Evolutionary conservation across 208 protist genomes (phyloP), one percentile per base, ranked within the genome.

Genomic region (Wallacemonas rigidus): DNA sequence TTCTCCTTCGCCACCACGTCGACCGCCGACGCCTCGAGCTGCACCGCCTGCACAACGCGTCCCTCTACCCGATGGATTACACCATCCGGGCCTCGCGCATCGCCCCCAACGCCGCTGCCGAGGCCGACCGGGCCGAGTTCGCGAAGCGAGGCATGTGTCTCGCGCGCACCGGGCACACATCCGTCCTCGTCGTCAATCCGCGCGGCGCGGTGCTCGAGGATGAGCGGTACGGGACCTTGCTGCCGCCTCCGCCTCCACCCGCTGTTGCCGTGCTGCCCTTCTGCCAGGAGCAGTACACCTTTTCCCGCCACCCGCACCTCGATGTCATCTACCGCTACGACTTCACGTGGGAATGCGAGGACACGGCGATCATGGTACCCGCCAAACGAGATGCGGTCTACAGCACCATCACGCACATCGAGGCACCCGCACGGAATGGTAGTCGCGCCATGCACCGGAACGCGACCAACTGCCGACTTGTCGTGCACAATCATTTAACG

Each of bases 271-370:
- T 94, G 61, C 61, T 96, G 15, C 78, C 86, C 9, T 91, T 94
- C 75, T 96, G 91, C 58, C 55, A 81, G 4, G 69, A 82, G 17
- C 69, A 82, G 38, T 93, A 87, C 73, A 67, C 82, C 70, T 96
- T 94, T 71, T 87, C 89, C 0, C 87, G 89, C 11, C 89, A 91
- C 75, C 83, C 88, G 11, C 77, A 88, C 74, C 78, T 96, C 17
- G 39, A 83, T 72, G 58, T 53, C 15, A 61, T 85, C 64, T 92
- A 90, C 62, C 72, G 78, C 51, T 95, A 88, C 70, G 87, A 93
- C 39, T 89, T 92, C 74, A 83, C 73, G 39, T 93, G 88, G 86
- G 50, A 54, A 2, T 93, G 88, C 69, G 61, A 75, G 8, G 79
- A 83, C 12, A 58, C n/a, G 6, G 56, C 50, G 9, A 77, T 77